phyloP scores from a whole-genome alignment of 768 basidiomycete species.

The Guyanaporus albipodus region DNA sequence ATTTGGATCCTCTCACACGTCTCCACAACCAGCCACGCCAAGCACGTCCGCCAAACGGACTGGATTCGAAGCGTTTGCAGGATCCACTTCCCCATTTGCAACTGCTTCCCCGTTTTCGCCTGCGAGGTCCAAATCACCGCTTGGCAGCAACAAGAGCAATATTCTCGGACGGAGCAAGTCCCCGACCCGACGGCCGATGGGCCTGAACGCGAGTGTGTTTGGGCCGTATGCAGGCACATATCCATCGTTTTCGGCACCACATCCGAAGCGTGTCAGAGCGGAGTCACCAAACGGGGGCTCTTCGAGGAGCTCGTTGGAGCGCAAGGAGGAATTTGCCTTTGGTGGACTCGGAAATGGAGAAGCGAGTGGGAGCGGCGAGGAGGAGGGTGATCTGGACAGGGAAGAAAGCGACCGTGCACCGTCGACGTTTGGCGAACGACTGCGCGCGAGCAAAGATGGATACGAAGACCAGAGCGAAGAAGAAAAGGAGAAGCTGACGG shows the following conservation, averaged over 20 bases:
- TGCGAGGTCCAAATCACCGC: slow-evolving; percentile 51
- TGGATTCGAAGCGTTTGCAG: slow-evolving; percentile 57
- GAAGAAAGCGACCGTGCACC: slow-evolving; percentile 32
- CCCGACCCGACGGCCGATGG: slow-evolving; percentile 43
- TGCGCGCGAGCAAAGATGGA: slow-evolving; percentile 60
- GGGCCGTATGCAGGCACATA: slow-evolving; percentile 53
- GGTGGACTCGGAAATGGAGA: slow-evolving; percentile 37
- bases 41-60: slow-evolving; percentile 45
- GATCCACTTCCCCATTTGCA: slow-evolving; percentile 49
- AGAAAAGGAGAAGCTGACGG: slow-evolving; percentile 45
- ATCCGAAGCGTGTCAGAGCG: slow-evolving; percentile 52
- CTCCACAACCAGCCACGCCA: slow-evolving; percentile 20
- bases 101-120: slow-evolving; percentile 31
- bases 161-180: slow-evolving; percentile 47
- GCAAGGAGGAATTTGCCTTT: slow-evolving; percentile 25
- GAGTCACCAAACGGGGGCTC: slow-evolving; percentile 45
- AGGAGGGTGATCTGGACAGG: slow-evolving; percentile 38
- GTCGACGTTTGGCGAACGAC: slow-evolving; percentile 57
- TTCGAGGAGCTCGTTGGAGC: slow-evolving; percentile 44
- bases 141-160: slow-evolving; percentile 26
- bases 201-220: slow-evolving; percentile 50
- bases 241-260: slow-evolving; percentile 40
- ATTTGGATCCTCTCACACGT: slow-evolving; percentile 16
- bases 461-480: slow-evolving; percentile 48
- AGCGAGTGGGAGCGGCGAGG: slow-evolving; percentile 37